Evolutionary conservation across 2,329 filamentous ascomycete species (phyloP), one percentile per base, ranked within the genome.

Genomic region (Leptographium galeiforme): DNA sequence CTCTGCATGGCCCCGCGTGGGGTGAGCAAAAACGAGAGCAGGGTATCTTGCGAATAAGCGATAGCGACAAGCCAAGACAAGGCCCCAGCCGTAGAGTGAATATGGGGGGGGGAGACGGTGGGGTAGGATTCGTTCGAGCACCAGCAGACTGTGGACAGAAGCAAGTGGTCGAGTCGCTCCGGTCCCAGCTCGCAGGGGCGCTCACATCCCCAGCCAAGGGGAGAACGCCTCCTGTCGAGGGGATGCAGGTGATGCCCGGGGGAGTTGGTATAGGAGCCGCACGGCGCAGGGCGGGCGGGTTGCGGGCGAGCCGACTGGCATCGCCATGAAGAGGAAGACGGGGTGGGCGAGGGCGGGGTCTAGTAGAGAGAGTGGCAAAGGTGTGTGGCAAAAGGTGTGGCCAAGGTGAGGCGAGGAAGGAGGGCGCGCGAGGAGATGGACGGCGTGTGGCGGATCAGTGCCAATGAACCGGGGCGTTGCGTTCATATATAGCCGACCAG

Each of bases 401-500:
- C 7, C 11, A 2, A 5, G 16, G 12, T 19, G 40, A 18, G 6
- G 13, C 6, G 38, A 40, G 25, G 5, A 18, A 41, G 40, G 40
- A 8, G 19, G 34, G 13, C 10, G 13, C n/a, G 11, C 5, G 16
- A 18, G 19, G 40, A 41, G 40, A 41, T n/a, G 11, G n/a, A 41
- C 16, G 39, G 39, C 25, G 25, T 25, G 25, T 25, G 25, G 39
- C 39, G 39, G 39, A 40, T 12, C 8, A n/a, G 18, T 12, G 39
- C 18, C 16, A n/a, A 6, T 7, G 40, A 11, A 40, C 6, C 2
- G 12, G 8, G 6, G n/a, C n/a, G n/a, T n/a, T 8, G 18, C 11
- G 45, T 61, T 76, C 74, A 82, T 64, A 75, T 78, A 66, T 82
- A 84, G 60, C 80, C 81, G 36, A 81, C 77, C 64, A 80, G 77